Evolutionary conservation across 208 protist genomes (phyloP).

Genomic region (Phytomonas sp.): DNA sequence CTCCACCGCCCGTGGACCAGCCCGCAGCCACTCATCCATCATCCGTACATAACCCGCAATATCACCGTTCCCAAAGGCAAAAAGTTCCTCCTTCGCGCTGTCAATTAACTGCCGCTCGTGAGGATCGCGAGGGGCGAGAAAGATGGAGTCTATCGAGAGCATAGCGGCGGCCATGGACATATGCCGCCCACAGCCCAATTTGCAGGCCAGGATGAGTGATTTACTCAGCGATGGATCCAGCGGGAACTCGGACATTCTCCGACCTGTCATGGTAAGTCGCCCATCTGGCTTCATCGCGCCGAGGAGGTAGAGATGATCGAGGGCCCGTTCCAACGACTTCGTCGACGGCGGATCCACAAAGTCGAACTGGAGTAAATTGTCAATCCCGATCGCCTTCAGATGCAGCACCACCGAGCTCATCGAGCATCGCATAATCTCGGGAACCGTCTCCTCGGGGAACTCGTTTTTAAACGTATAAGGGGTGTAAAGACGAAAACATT

Average conservation of each 20-base stretch:
- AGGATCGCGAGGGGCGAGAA: slow-evolving; percentile 92
- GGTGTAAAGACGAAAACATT: slow-evolving; percentile 96
- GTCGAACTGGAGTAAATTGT: slow-evolving; percentile 96
- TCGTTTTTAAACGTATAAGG: slow-evolving; percentile 93
- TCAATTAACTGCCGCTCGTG: slow-evolving; percentile 51
- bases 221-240: slow-evolving; percentile 97
- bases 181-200: slow-evolving; percentile 73
- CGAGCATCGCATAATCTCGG: slow-evolving; percentile 96
- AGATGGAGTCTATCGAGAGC: slow-evolving; percentile 93
- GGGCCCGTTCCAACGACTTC: slow-evolving; percentile 94
- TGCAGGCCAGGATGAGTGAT: slow-evolving; percentile 67
- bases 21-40: slow-evolving; percentile 80
- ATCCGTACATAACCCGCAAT: slow-evolving; percentile 72
- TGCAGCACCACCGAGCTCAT: slow-evolving; percentile 94
- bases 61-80: slow-evolving; percentile 78
- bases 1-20: slow-evolving; percentile 44
- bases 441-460: slow-evolving; percentile 87
- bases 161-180: slow-evolving; percentile 87
- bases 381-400: slow-evolving; percentile 96
- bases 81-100: slow-evolving; percentile 67
- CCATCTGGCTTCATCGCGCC: slow-evolving; percentile 98
- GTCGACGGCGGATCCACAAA: slow-evolving; percentile 97
- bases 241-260: slow-evolving; percentile 98
- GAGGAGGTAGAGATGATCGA: slow-evolving; percentile 97
- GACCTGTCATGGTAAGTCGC: slow-evolving; percentile 92